Evolutionary conservation across 2,329 filamentous ascomycete species (phyloP), one percentile per base, ranked within the genome.

Genomic region (Fusarium pilosicola): DNA sequence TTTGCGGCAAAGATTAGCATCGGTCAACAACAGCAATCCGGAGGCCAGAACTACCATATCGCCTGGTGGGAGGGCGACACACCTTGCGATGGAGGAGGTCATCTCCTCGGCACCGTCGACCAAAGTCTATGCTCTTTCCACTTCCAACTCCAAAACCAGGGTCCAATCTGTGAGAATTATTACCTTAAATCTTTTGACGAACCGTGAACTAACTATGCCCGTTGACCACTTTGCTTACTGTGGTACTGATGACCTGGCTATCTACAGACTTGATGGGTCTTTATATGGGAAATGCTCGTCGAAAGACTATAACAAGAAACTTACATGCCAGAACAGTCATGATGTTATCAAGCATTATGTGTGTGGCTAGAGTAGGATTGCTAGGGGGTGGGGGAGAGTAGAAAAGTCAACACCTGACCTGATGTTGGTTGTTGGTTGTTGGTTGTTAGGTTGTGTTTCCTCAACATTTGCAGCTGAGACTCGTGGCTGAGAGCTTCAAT

Each of bases 161-260:
- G 48, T 13, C 1, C 48, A n/a, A 32, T 51, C 30, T 51, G 48
- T 51, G 11, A 51, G 46, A n/a, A 34, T 11, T 10, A 7, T 0
- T 11, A 10, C 13, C 15, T 49, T 0, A 1, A 13, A 9, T 3
- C 0, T 32, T 5, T n/a, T 34, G 7, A 6, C 5, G 0, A n/a
- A 18, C 14, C 14, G 0, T 9, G 3, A 24, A n/a, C 46, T 51
- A 3, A 51, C 30, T 4, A n/a, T 11, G 10, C 14, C 4, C 10
- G 11, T 10, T 34, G 48, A 51, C 15, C 48, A 51, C 30, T 34
- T 51, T 34, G 48, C 48, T 30, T 51, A 51, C 7, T 51, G 46
- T 18, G 46, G 46, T 7, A 51, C 46, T 1, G 15, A 51, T 14
- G 30, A 34, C 22, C 8, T 51, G 30, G 46, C 46, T 32, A n/a